Percentiles rank a stretch among this genome's conserved stretches.
Conservation (phyloP, 2,329 filamentous ascomycete species). For the Nannizzia gypsea region DNA sequence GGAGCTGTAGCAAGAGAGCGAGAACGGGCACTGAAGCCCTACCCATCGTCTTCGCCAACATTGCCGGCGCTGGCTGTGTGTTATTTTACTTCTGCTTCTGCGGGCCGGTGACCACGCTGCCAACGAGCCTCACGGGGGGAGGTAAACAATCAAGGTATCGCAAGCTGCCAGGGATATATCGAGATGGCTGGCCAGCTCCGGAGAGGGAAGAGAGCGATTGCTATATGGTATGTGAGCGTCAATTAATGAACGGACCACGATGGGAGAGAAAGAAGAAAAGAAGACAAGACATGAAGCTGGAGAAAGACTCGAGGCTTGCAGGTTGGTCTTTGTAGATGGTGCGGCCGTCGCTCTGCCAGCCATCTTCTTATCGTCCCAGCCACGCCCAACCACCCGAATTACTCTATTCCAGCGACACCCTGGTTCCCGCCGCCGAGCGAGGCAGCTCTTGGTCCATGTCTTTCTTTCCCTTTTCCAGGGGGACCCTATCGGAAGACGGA, state of each 20-base stretch:
- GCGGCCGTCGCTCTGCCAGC: not conserved
- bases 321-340: not conserved
- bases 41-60: not conserved
- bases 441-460: not conserved
- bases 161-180: not conserved
- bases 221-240: not conserved
- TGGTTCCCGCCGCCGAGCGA: not conserved
- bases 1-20: slow-evolving; percentile 17
- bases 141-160: not conserved
- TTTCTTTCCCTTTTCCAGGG: not conserved
- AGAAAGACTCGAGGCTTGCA: not conserved
- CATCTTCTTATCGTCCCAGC: not conserved
- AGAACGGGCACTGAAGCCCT: slow-evolving; percentile 20
- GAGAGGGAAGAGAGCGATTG: not conserved
- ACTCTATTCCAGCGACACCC: not conserved
- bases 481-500: not conserved
- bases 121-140: not conserved
- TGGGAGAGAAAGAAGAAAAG: not conserved
- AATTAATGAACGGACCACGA: not conserved
- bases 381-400: slow-evolving; percentile 2
- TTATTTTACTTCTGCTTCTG: not conserved
- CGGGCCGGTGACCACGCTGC: not conserved
- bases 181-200: not conserved
- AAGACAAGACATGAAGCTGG: not conserved
- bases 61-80: not conserved